Base-by-base conservation (phyloP, 1,139 yeast genomes). In the Protomyces gravidus region DNA sequence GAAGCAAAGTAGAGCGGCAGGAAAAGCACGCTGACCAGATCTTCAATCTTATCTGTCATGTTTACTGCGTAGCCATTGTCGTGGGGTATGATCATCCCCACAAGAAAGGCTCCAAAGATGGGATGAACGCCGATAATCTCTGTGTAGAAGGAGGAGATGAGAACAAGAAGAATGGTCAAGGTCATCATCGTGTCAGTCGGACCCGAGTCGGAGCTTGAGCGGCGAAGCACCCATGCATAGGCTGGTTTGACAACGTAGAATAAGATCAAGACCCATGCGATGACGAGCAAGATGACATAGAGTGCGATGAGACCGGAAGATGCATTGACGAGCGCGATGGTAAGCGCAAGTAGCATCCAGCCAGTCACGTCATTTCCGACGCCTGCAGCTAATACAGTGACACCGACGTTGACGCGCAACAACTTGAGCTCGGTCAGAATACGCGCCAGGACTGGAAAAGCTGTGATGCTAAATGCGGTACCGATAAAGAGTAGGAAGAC, bases 121-220 rank as follows among this genome's bases (percentile, higher is more conserved):
- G 89, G 83, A 69, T 84, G 89, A 9, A 85, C 90, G 2, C 94
- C 94, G 64, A 86, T 84, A 61, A 85, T 83, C 69, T 85, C 89
- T 1, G 94, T 86, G 70, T 80, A 85, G 71, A 86, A 86, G 1
- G 94, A 81, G 2, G 90, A 84, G 2, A 79, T 72, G 64, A 86
- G 80, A 63, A 82, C 83, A 63, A 80, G 67, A 15, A 80, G 67
- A 53, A 86, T 68, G 40, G 85, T 80, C 42, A 80, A 68, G 68
- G 83, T 73, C 66, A 85, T 82, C 59, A 83, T 81, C 45, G 79
- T 66, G 62, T 85, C 85, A 1, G 87, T 82, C 2, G 92, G 89
- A 3, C 85, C 85, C 5, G 80, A 76, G 49, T 79, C 75, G 65
- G 80, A 72, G 59, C 81, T 82, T 33, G 83, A 75, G 66, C 74